Conservation (phyloP, 306 rosid genomes). For the Canavalia ensiformis region DNA sequence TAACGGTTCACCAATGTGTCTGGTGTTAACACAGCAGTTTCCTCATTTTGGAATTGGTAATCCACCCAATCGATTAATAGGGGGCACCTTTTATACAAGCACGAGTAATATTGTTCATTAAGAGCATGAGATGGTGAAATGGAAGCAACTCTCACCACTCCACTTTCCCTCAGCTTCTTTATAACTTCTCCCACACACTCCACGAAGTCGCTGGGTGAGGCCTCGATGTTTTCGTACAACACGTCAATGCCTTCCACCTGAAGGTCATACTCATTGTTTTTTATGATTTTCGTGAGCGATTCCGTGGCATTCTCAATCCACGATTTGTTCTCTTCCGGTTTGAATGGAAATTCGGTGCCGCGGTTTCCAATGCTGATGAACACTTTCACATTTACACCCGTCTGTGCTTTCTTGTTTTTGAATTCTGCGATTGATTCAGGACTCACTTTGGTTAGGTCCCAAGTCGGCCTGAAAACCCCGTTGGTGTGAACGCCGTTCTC, state of each 20-base stretch:
- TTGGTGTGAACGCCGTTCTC: constrained; percentile 23
- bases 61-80: constrained; percentile 43
- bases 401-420: constrained; percentile 19
- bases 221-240: constrained; percentile 44
- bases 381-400: constrained; percentile 42
- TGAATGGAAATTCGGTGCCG: constrained; percentile 31
- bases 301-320: constrained; percentile 54
- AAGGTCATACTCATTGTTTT: not conserved
- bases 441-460: constrained; percentile 50
- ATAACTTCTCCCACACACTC: constrained; percentile 47
- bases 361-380: constrained; percentile 53
- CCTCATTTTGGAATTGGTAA: constrained; percentile 61
- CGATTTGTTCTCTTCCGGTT: not conserved
- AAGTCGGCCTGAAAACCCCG: constrained; percentile 40
- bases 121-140: constrained; percentile 50
- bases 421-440: constrained; percentile 40
- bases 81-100: not conserved
- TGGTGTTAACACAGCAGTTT: not conserved
- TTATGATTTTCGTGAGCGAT: constrained; percentile 46
- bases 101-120: constrained; percentile 5
- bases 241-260: constrained; percentile 51
- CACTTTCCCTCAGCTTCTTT: constrained; percentile 38
- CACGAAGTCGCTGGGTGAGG: constrained; percentile 33
- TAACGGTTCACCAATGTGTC: constrained; percentile 1
- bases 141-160: constrained; percentile 43